Evolutionary conservation across 768 basidiomycete genomes (phyloP).

Genomic region (Lentinula guzmanii): DNA sequence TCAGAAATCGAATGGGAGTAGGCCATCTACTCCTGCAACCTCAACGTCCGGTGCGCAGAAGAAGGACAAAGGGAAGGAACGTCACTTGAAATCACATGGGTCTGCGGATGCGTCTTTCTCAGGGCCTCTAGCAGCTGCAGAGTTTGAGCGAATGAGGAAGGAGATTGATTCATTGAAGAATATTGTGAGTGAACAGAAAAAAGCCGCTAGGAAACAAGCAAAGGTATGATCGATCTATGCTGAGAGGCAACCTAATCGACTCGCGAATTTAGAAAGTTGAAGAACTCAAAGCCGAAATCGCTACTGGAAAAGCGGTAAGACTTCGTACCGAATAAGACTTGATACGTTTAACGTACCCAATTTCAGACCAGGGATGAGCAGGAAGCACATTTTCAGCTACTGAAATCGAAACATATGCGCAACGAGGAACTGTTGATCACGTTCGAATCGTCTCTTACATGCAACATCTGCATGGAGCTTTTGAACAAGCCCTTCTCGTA

Average conservation of each 20-base stretch:
- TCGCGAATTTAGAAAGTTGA: slow-evolving; percentile 38
- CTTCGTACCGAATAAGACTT: background rate
- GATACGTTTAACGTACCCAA: background rate
- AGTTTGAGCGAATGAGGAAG: slow-evolving; percentile 48
- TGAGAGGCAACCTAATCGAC: background rate
- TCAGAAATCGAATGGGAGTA: background rate
- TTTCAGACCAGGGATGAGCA: slow-evolving; percentile 38
- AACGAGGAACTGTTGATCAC: slow-evolving; percentile 35
- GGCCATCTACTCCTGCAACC: background rate
- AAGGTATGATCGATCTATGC: slow-evolving; percentile 35
- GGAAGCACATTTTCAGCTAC: slow-evolving; percentile 34
- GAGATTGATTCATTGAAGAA: slow-evolving; percentile 55
- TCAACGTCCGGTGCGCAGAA: background rate
- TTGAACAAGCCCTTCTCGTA: slow-evolving; percentile 63
- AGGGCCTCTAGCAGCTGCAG: slow-evolving; percentile 36
- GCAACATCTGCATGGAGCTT: slow-evolving; percentile 75
- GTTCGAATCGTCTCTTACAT: slow-evolving; percentile 51
- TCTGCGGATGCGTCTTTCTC: slow-evolving; percentile 7
- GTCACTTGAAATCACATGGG: slow-evolving; percentile 6
- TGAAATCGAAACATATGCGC: slow-evolving; percentile 42
- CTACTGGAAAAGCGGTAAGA: slow-evolving; percentile 30
- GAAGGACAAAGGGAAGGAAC: slow-evolving; percentile 18
- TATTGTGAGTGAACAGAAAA: slow-evolving; percentile 40
- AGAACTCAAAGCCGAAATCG: slow-evolving; percentile 41
- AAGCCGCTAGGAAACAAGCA: slow-evolving; percentile 43